These are phyloP conservation scores for Aspergillus sp. DNA, from an alignment of 2,329 filamentous ascomycete genomes.

Conservation along the genomic window DNA sequence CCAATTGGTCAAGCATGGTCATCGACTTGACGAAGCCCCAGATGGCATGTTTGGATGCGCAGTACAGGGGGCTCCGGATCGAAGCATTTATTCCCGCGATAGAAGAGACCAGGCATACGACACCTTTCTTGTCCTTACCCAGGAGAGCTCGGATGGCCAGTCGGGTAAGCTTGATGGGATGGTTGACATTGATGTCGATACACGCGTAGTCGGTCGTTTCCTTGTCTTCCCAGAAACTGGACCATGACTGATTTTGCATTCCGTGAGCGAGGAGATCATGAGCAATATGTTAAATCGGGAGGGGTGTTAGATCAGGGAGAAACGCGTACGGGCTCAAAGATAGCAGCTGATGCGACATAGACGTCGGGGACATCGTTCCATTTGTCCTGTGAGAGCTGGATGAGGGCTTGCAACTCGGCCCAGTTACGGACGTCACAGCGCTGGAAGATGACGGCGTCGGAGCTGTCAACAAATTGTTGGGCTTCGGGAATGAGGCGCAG, in stretches of 20 bases:
- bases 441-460: not conserved
- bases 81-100: not conserved
- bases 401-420: not conserved
- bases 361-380: conserved; percentile 9
- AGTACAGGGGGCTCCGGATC: conserved; percentile 1
- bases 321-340: conserved; percentile 11
- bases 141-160: conserved; percentile 9
- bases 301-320: not conserved
- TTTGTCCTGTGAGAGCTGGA: not conserved
- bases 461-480: not conserved
- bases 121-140: conserved; percentile 7
- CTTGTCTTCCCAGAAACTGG: conserved; percentile 8
- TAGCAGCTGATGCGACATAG: conserved; percentile 3
- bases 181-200: conserved; percentile 7
- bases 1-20: not conserved
- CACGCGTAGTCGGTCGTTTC: conserved; percentile 6
- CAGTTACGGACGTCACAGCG: conserved; percentile 10
- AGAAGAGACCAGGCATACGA: conserved; percentile 1
- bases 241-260: not conserved
- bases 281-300: no score
- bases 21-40: conserved; percentile 8
- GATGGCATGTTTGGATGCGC: conserved; percentile 11
- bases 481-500: conserved; percentile 7
- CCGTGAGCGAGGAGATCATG: no score
- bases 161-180: conserved; percentile 11